Evolutionary conservation across 1,284 basidiomycete species (phyloP), one percentile per base, ranked within the genome.

Genomic region (Papiliotrema laurentii): DNA sequence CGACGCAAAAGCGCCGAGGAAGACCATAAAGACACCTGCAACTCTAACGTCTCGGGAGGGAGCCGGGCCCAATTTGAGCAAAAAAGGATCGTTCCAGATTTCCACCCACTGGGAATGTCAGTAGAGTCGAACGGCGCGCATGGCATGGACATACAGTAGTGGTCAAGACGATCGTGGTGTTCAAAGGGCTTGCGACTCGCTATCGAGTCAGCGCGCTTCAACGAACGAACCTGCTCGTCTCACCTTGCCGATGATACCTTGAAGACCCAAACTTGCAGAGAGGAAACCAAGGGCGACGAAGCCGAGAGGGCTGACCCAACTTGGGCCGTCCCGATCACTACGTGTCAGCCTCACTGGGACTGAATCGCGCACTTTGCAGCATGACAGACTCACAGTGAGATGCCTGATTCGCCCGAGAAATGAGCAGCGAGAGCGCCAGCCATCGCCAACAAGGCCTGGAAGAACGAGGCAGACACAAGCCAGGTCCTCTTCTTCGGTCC

Each of bases 161-260:
- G 5, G 86, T 89, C 19, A 87, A 76, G n/a, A 70, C 61, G 36
- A 63, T 60, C 11, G 69, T 60, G 39, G 47, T 16, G 86, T 89
- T 37, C 70, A 89, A 88, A 56, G 87, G 83, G 11, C 83, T 84
- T 57, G 84, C 87, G 48, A 89, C 69, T 33, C 73, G 67, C 65
- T 68, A 43, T 25, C 6, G 4, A 27, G 42, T 43, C n/a, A 45
- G 44, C 31, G 13, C 14, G 11, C 26, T 18, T 25, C 27, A 10
- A 19, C n/a, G 2, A 28, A 57, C 54, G 3, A 7, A 4, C 18
- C 13, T 4, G 14, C 24, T 13, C 18, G 11, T 4, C 44, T 47
- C 34, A 65, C 67, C 75, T 90, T 90, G 49, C 83, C 86, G 70
- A 89, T 79, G 63, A 90, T 86, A n/a, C 87, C 88, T 71, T 71